phyloP scores from a whole-genome alignment of 2,329 filamentous ascomycete genomes.

The Fusarium zealandicum region DNA sequence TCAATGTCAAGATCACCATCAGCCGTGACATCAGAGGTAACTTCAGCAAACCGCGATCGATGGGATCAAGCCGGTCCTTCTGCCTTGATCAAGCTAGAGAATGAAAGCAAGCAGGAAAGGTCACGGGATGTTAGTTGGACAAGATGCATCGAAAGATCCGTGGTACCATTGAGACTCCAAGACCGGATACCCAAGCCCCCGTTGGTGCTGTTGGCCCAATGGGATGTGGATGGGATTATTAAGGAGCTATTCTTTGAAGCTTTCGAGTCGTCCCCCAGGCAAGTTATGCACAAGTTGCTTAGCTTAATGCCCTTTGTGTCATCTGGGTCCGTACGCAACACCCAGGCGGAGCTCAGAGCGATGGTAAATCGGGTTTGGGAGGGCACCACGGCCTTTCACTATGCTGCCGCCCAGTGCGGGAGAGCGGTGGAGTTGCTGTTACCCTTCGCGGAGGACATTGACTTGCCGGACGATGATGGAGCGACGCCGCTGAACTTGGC shows the following conservation, averaged over 20 bases:
- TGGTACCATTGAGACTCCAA: too few species aligned
- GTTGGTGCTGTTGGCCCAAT: constrained; percentile 25
- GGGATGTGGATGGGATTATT: constrained; percentile 25
- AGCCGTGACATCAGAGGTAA: not conserved
- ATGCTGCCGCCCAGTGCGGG: constrained; percentile 25
- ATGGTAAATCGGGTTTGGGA: constrained; percentile 28
- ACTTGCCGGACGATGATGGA: constrained; percentile 22
- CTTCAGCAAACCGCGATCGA: too few species aligned
- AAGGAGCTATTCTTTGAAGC: constrained; percentile 17
- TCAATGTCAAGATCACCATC: not conserved
- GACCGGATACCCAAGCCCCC: constrained; percentile 18
- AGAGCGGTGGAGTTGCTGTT: constrained; percentile 22
- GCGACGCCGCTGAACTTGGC: constrained; percentile 27
- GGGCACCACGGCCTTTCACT: constrained; percentile 29
- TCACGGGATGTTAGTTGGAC: not conserved
- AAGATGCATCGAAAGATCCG: not conserved
- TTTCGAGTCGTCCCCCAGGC: constrained; percentile 1
- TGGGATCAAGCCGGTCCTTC: not conserved
- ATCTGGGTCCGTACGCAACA: not conserved
- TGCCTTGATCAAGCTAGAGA: not conserved
- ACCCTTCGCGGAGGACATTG: constrained; percentile 22
- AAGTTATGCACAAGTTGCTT: not conserved
- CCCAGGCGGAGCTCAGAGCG: constrained; percentile 6
- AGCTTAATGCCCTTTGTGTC: constrained; percentile 8
- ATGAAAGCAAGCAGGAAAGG: not conserved